These are phyloP conservation scores for Aplosporella prunicola DNA, from an alignment of 2,329 filamentous ascomycete genomes.

Conservation along the genomic window DNA sequence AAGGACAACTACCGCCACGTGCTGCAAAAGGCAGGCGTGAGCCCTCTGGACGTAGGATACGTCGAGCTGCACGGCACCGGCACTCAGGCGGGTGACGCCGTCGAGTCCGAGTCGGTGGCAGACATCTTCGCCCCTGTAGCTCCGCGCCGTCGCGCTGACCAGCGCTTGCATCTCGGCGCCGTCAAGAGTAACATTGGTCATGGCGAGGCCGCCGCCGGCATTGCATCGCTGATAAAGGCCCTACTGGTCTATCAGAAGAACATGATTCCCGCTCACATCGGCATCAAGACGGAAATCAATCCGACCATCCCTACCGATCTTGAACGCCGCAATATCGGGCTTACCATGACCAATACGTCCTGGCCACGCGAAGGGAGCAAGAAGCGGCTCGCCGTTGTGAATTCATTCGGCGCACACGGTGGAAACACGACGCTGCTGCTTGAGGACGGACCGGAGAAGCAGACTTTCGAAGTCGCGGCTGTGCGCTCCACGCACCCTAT, in stretches of 20 bases:
- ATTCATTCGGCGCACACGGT: conserved; percentile 31
- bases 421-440: conserved; percentile 26
- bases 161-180: conserved; percentile 20
- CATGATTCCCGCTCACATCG: conserved; percentile 49
- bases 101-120: conserved; percentile 16
- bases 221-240: conserved; percentile 24
- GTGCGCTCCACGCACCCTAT: conserved; percentile 15
- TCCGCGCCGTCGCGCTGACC: conserved; percentile 5
- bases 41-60: conserved; percentile 22
- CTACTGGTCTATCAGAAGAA: conserved; percentile 26
- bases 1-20: conserved; percentile 12
- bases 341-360: conserved; percentile 43
- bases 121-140: conserved; percentile 15
- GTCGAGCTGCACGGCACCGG: conserved; percentile 26
- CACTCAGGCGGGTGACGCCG: conserved; percentile 19
- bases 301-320: conserved; percentile 50
- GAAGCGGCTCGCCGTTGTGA: conserved; percentile 18
- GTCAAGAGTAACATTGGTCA: conserved; percentile 30
- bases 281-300: conserved; percentile 58
- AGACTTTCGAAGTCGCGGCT: too few relatives aligned
- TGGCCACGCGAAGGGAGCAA: conserved; percentile 19
- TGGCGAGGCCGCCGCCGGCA: conserved; percentile 25
- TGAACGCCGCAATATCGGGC: conserved; percentile 48
- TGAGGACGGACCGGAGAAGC: conserved; percentile 17
- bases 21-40: conserved; percentile 23